A percentile compares a stretch with the other conserved stretches of the same genome.
Evolutionary conservation across 371 early-diverging fungal species (phyloP).

Genomic region (Apophysomyces ossiformis): DNA sequence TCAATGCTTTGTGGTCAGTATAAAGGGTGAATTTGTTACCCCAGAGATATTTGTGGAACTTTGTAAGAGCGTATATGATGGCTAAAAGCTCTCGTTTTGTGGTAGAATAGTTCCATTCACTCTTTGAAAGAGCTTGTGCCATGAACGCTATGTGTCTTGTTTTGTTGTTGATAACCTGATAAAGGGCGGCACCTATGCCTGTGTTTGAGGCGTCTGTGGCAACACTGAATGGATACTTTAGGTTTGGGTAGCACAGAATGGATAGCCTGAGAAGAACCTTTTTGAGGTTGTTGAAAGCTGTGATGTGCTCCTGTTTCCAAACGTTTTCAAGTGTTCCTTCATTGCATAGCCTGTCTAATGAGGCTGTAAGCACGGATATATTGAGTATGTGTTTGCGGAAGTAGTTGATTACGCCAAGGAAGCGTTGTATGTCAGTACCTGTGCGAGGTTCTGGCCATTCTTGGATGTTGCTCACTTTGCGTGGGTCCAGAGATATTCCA

Average conservation of each 20-base stretch:
- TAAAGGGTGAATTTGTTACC: constrained; percentile 25
- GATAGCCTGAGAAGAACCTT: too few relatives aligned
- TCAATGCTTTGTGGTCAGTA: constrained; percentile 29
- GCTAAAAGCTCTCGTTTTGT: constrained; percentile 11
- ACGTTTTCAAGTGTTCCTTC: background rate
- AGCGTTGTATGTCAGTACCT: constrained; percentile 25
- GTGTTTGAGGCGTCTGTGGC: too few relatives aligned
- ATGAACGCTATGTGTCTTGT: constrained; percentile 22
- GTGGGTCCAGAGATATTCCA: constrained; percentile 28
- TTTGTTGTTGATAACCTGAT: too few relatives aligned
- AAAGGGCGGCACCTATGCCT: too few relatives aligned
- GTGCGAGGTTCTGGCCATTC: constrained; percentile 19
- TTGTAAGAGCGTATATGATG: constrained; percentile 13
- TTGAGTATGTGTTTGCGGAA: constrained; percentile 31
- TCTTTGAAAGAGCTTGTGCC: background rate
- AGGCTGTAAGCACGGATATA: constrained; percentile 19
- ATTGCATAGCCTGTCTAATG: constrained; percentile 31
- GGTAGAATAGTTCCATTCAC: constrained; percentile 14
- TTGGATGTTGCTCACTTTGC: constrained; percentile 25
- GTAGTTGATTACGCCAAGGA: constrained; percentile 33
- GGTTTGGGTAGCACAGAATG: too few relatives aligned
- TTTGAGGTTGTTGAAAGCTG: too few relatives aligned
- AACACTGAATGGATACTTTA: too few relatives aligned
- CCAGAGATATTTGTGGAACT: constrained; percentile 41
- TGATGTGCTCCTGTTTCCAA: too few relatives aligned